Evolutionary conservation across 2,329 filamentous ascomycete species (phyloP).

Genomic region (Aspergillus calidoustus): DNA sequence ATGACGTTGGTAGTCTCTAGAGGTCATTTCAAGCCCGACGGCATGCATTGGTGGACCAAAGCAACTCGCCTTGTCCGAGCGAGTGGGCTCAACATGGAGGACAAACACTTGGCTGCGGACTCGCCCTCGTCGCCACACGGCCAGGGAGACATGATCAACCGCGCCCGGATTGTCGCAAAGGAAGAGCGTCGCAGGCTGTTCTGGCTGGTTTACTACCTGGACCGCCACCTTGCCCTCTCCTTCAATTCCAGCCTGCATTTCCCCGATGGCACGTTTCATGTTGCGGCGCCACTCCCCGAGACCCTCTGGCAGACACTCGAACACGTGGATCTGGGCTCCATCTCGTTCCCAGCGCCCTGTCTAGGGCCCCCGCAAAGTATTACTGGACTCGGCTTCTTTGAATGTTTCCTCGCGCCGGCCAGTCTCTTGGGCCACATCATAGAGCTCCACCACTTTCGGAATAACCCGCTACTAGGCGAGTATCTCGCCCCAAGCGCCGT

Average conservation of each 20-base stretch:
- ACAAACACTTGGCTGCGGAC: background rate
- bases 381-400: conserved; percentile 9
- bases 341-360: background rate
- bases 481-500: background rate
- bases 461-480: conserved; percentile 9
- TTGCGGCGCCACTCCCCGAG: conserved; percentile 11
- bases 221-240: conserved; percentile 15
- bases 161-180: conserved; percentile 10
- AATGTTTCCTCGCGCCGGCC: conserved; percentile 13
- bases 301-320: conserved; percentile 11
- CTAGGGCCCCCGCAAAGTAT: conserved; percentile 10
- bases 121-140: background rate
- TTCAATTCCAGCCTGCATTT: conserved; percentile 10
- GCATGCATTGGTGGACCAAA: conserved; percentile 12
- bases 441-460: conserved; percentile 10
- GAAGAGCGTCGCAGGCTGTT: conserved; percentile 15
- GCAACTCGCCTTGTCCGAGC: conserved; percentile 3
- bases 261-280: conserved; percentile 8
- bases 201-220: conserved; percentile 15
- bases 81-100: conserved; percentile 14
- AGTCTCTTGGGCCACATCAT: conserved; percentile 14
- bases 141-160: background rate
- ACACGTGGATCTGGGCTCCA: background rate
- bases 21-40: conserved; percentile 13
- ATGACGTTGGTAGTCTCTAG: conserved; percentile 8